Conservation (phyloP, 495 filamentous ascomycete genomes). For the Penicillium daleae region DNA sequence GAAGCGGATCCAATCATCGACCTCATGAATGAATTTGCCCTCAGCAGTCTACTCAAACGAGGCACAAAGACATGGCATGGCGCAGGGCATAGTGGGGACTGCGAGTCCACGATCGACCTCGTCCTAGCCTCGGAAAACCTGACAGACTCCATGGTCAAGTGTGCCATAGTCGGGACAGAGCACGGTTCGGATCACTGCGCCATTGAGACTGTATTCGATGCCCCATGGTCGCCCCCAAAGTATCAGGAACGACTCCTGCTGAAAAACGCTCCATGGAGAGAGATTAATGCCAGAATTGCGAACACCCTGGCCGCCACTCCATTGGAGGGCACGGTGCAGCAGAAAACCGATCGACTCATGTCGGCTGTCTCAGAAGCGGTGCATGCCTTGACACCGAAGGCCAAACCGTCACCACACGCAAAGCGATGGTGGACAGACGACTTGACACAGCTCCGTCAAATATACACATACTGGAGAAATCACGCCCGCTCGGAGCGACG, state of each 20-base stretch:
- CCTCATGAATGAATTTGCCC: conserved; percentile 28
- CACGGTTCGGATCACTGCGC: conserved; percentile 41
- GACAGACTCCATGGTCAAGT: conserved; percentile 28
- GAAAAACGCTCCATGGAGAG: conserved; percentile 37
- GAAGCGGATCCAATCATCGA: conserved; percentile 42
- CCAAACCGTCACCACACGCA: conserved; percentile 23
- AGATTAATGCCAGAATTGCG: conserved; percentile 30
- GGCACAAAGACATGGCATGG: conserved; percentile 38
- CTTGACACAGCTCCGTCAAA: conserved; percentile 16
- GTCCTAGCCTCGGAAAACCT: conserved; percentile 25
- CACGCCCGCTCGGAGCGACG: conserved; percentile 20
- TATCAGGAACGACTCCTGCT: conserved; percentile 27
- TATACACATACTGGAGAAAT: conserved; percentile 22
- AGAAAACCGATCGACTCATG: conserved; percentile 28
- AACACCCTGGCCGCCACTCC: conserved; percentile 18
- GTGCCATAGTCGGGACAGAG: conserved; percentile 30
- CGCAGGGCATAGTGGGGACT: conserved; percentile 22
- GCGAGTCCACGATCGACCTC: conserved; percentile 29
- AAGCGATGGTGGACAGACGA: conserved; percentile 25
- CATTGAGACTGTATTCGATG: conserved; percentile 36
- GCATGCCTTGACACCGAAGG: conserved; percentile 21
- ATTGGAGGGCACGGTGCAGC: conserved; percentile 24
- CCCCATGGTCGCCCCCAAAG: conserved; percentile 15
- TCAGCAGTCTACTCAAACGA: conserved; percentile 8
- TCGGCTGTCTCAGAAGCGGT: conserved; percentile 11